Percentiles rank a stretch among this genome's conserved stretches.
These are phyloP conservation scores for Vitis riparia DNA, from an alignment of 164 flowering plant genomes.

Conservation along the genomic window DNA sequence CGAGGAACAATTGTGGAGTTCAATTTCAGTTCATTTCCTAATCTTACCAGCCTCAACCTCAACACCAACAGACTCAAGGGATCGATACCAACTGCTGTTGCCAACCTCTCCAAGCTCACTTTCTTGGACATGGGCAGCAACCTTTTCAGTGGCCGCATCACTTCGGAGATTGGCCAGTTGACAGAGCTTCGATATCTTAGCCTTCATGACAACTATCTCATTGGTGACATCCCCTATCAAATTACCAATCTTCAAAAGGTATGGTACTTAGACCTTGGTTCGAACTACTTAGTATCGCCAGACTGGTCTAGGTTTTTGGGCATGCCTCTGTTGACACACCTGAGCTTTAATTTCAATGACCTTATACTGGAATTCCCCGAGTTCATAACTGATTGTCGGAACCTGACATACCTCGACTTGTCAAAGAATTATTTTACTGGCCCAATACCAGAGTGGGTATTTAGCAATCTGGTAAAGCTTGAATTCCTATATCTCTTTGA, in stretches of 20 bases:
- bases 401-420: constrained; percentile 37
- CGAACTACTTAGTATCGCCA: constrained; percentile 32
- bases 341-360: constrained; percentile 23
- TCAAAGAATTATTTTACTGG: constrained; percentile 31
- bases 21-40: constrained; percentile 36
- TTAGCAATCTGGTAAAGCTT: constrained; percentile 21
- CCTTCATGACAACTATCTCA: constrained; percentile 29
- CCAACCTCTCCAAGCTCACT: constrained; percentile 32
- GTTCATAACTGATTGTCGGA: constrained; percentile 31
- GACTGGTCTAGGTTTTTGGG: constrained; percentile 19
- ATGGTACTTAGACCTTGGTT: constrained; percentile 28
- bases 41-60: constrained; percentile 35
- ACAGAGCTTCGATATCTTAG: constrained; percentile 22
- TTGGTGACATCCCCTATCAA: constrained; percentile 41
- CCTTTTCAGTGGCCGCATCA: constrained; percentile 22
- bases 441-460: constrained; percentile 20
- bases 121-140: constrained; percentile 40
- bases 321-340: constrained; percentile 34
- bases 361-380: constrained; percentile 29
- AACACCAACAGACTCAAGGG: constrained; percentile 33
- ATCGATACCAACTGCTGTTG: constrained; percentile 30
- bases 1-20: constrained; percentile 33
- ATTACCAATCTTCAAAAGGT: constrained; percentile 37
- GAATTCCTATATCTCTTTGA: constrained; percentile 27
- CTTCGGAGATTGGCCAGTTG: constrained; percentile 32